Evolutionary conservation across 257 asterid species (phyloP).

Genomic region (Solanum medicagineum): DNA sequence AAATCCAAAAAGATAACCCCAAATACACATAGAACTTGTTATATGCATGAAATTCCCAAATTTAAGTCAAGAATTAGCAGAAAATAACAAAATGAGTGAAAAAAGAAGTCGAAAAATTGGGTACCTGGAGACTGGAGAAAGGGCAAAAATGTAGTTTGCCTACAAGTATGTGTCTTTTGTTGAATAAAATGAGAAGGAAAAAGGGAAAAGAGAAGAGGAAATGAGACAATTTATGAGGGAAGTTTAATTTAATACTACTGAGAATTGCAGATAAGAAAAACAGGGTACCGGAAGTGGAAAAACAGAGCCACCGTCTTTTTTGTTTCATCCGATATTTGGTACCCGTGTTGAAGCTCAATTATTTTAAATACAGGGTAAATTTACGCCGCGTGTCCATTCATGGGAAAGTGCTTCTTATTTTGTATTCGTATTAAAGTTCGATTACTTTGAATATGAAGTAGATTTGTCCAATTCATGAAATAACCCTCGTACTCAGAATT

Average conservation of each 20-base stretch:
- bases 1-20: conserved; percentile 31
- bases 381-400: accelerated
- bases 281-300: neutral
- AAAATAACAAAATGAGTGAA: neutral
- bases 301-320: neutral
- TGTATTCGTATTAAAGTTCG: no score
- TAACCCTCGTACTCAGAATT: no score
- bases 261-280: neutral
- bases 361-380: no score
- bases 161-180: conserved; percentile 16
- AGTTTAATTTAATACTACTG: neutral
- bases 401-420: no score
- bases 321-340: no score
- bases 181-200: neutral
- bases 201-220: neutral
- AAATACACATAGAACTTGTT: conserved; percentile 6
- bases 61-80: neutral
- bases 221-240: neutral
- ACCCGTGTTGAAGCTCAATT: accelerated
- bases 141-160: conserved; percentile 14
- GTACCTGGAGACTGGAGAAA: conserved; percentile 9
- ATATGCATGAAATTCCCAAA: conserved; percentile 5
- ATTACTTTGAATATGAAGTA: no score
- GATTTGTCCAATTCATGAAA: no score
- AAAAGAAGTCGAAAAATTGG: neutral